Evolutionary conservation across 2,329 filamentous ascomycete genomes (phyloP), one percentile per base, ranked within the genome.

Genomic region (Xylaria sp.): DNA sequence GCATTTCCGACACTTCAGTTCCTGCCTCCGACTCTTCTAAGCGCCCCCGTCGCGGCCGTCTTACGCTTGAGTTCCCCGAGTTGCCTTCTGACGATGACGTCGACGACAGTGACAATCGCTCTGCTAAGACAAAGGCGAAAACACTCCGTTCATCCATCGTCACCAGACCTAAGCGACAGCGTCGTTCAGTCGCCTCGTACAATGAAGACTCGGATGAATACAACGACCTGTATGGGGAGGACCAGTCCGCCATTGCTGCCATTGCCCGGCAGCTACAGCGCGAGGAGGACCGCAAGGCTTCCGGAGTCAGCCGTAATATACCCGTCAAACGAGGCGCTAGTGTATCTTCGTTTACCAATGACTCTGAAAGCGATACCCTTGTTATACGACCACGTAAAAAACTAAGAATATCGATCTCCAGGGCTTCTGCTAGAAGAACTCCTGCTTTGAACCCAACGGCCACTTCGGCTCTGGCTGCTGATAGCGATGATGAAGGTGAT

Each of bases 121-220:
- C 7, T 48, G 66, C 49, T 85, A 87, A 70, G 12, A 83, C 83
- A 74, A 81, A 81, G 70, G 78, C 60, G 18, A 62, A 62, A 58
- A 59, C 43, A 61, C 62, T 59, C 49, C 64, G 2, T 64, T 59
- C 62, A 62, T 68, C 60, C 41, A 71, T 46, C 64, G 62, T 56
- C 52, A 69, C 46, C 48, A 67, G 67, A 71, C 64, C 61, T 5
- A 64, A 43, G 54, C 75, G 48, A 73, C 49, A 73, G 67, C 60
- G 73, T 81, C 25, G 75, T 78, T 36, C 58, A 28, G 60, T 18
- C 64, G 58, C 68, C 7, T 68, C 62, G 1, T 73, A 73, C 31
- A 31, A 80, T n/a, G 79, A 80, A 0, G 79, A 82, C 20, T 73
- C 69, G 8, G 79, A 77, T n/a, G 72, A 75, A 49, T 71, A 73